Evolutionary conservation across 2,329 filamentous ascomycete genomes (phyloP).

Genomic region (Penicillium freii): DNA sequence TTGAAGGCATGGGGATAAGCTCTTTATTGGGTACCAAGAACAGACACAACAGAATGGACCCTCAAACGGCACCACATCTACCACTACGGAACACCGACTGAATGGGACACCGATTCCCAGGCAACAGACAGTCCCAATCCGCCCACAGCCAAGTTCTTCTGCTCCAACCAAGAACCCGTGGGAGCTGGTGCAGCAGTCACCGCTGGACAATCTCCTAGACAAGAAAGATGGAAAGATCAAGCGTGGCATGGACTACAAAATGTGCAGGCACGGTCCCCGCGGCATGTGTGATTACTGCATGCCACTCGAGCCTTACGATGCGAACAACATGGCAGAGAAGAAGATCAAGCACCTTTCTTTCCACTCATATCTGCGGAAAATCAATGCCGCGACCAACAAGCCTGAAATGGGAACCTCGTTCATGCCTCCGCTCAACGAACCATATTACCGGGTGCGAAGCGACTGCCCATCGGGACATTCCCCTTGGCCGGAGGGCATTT

Average conservation of each 20-base stretch:
- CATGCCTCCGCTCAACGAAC: constrained; percentile 91
- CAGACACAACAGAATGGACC: constrained; percentile 52
- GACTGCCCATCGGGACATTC: constrained; percentile 93
- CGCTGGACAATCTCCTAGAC: constrained; percentile 82
- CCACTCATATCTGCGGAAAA: constrained; percentile 88
- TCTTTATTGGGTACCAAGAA: constrained; percentile 80
- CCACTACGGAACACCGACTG: constrained; percentile 33
- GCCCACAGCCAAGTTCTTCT: constrained; percentile 56
- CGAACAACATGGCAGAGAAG: constrained; percentile 85
- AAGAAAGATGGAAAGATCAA: constrained; percentile 86
- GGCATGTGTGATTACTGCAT: constrained; percentile 99
- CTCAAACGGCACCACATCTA: constrained; percentile 26
- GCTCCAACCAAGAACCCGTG: constrained; percentile 79
- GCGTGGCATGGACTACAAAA: constrained; percentile 69
- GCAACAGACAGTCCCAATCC: constrained; percentile 62
- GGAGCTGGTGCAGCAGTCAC: constrained; percentile 86
- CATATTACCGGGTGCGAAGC: constrained; percentile 82
- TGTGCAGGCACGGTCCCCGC: constrained; percentile 94
- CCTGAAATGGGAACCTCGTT: constrained; percentile 90
- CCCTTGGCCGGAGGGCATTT: constrained; percentile 93
- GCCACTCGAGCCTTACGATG: constrained; percentile 88
- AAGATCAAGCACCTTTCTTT: constrained; percentile 99
- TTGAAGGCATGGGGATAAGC: constrained; percentile 78
- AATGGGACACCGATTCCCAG: constrained; percentile 38
- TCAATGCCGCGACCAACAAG: constrained; percentile 95